Conservation (phyloP, 1,284 basidiomycete species). For the Naganishia cerealis region DNA sequence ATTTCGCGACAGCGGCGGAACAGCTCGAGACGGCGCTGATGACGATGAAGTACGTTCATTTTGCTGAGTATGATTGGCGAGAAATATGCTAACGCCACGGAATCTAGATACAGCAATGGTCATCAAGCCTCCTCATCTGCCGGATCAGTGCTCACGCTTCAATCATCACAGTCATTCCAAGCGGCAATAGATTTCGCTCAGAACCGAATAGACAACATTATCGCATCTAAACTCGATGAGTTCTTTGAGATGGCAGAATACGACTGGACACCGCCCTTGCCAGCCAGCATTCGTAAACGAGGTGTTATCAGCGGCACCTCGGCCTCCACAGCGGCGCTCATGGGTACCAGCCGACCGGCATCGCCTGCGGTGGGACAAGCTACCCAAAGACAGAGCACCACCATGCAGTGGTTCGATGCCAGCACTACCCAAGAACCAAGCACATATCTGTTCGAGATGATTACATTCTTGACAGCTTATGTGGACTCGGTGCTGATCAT, state of each 20-base stretch:
- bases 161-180: constrained; percentile 60
- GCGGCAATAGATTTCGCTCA: constrained; percentile 70
- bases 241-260: constrained; percentile 89
- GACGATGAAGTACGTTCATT: constrained; percentile 61
- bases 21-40: constrained; percentile 87
- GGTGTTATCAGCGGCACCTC: constrained; percentile 31
- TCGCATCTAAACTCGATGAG: constrained; percentile 90
- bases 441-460: constrained; percentile 85
- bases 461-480: constrained; percentile 94
- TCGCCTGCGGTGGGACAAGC: constrained; percentile 42
- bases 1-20: constrained; percentile 80
- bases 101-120: constrained; percentile 10
- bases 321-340: constrained; percentile 34
- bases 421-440: constrained; percentile 63
- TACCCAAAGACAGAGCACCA: constrained; percentile 28
- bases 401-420: constrained; percentile 31
- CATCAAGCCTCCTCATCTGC: constrained; percentile 24
- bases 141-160: constrained; percentile 65
- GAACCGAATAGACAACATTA: constrained; percentile 75
- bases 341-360: constrained; percentile 21
- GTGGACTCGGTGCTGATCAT: constrained; percentile 89
- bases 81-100: not conserved
- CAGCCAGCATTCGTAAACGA: constrained; percentile 12
- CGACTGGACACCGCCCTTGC: constrained; percentile 74
- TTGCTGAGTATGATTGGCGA: not conserved